Evolutionary conservation across 2,329 filamentous ascomycete genomes (phyloP), one percentile per base, ranked within the genome.

Genomic region (Hypoxylon sp.): DNA sequence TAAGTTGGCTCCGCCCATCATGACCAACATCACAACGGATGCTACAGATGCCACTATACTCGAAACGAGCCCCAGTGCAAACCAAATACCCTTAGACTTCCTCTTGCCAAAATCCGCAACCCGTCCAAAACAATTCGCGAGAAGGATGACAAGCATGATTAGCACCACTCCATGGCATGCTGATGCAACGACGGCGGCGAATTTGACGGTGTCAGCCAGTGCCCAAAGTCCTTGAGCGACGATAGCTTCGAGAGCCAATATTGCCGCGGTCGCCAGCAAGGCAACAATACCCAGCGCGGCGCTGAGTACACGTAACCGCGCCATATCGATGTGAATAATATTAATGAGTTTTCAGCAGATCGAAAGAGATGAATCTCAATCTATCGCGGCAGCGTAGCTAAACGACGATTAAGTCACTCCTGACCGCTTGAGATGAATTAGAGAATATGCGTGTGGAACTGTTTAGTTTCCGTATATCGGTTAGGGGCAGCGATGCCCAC

Each of bases 41-140:
- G 81, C 72, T 2, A 77, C 78, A 19, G 82, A 78, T 7, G 84
- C 81, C 24, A 82, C 58, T 8, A 84, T 68, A 41, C 81, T 84
- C 6, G 78, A 67, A 10, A 76, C 72, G 53, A 76, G 51, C 43
- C 67, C 66, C 15, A 60, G 56, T 17, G 68, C 70, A 48, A 82
- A 79, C 75, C 76, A 77, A 19, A 79, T 46, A 20, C 72, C 73
- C 47, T 70, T 75, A 44, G 72, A 59, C 11, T 68, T 73, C 37
- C 64, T 72, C 17, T 63, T 64, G 4, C 58, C 68, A 17, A 62
- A 64, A 44, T 67, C 58, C 48, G 63, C 62, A 53, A 65, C 70
- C 32, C 65, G 64, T 15, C 69, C 67, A 34, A 78, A 43, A 58
- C 78, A 75, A 15, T 70, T 72, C 17, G 65, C 65, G 32, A 78